Percentiles rank a stretch among this genome's conserved stretches.
Conservation (phyloP, 176 grass and related monocot species). For the Carex parvula region DNA sequence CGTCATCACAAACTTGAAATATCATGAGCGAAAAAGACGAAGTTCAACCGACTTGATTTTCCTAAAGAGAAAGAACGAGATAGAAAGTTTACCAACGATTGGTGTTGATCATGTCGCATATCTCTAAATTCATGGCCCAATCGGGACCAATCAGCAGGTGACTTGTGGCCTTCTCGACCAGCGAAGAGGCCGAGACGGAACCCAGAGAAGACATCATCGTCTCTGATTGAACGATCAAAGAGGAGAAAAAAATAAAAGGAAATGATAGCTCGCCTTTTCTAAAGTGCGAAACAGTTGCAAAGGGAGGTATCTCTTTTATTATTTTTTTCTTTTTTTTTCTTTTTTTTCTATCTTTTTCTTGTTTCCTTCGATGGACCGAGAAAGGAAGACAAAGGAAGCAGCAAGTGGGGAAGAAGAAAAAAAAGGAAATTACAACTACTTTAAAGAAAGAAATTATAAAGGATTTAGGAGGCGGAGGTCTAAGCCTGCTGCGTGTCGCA, state of each 20-base stretch:
- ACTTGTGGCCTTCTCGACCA: slow-evolving; percentile 88
- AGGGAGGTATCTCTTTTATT: background rate
- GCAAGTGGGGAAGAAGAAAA: background rate
- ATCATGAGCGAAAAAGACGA: background rate
- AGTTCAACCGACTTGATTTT: background rate
- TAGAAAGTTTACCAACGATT: slow-evolving; percentile 50
- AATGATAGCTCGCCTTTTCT: background rate
- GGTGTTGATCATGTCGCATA: slow-evolving; percentile 79
- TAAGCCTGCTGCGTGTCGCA: background rate
- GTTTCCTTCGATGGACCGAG: background rate
- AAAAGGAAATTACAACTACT: background rate
- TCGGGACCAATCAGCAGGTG: slow-evolving; percentile 77
- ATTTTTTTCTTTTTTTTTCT: background rate
- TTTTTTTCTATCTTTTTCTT: no score
- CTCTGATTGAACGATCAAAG: slow-evolving; percentile 4
- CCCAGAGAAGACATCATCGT: slow-evolving; percentile 19
- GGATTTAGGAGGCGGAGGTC: background rate
- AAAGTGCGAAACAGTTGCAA: background rate
- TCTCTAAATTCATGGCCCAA: slow-evolving; percentile 89
- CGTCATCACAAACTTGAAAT: background rate
- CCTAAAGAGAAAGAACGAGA: background rate
- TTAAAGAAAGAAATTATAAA: background rate
- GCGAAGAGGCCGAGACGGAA: slow-evolving; percentile 28
- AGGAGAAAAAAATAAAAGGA: background rate
- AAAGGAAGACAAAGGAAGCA: background rate